Evolutionary conservation across 2,329 filamentous ascomycete genomes (phyloP), one percentile per base, ranked within the genome.

Genomic region (Pseudopyricularia cyperi): DNA sequence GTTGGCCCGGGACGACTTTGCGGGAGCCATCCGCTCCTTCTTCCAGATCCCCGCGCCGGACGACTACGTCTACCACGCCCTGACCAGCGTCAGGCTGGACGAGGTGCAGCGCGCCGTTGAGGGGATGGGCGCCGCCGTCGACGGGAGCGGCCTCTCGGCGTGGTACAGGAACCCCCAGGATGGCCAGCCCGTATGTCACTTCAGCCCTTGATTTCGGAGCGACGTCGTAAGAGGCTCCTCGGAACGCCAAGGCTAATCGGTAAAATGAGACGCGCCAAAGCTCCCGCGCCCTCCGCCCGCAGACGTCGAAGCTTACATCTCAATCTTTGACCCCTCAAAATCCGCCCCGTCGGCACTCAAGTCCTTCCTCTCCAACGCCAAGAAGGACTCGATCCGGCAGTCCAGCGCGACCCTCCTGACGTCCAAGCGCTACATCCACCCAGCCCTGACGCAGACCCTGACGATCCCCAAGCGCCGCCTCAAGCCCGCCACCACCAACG

Each of bases 271-370:
- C 47, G 19, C 44, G 19, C 48, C n/a, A 46, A 57, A 71, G 63
- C 66, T 66, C 60, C 64, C 67, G 1, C 68, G 75, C 7, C 81
- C 80, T 7, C 68, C 76, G 1, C 66, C 65, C 46, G 58, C 72
- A 52, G 85, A 89, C 59, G 75, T 84, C 53, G 71, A 75, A 44
- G 77, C 83, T 17, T 89, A 89, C 68, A 75, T 79, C 35, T 70
- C 76, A 48, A 72, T 89, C 60, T 89, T 88, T 70, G 70, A 70
- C 32, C 74, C 83, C 1, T 67, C 72, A 1, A 80, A 52, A 32
- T 48, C 80, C 4, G 83, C 82, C 2, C 59, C 73, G 5, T 79
- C 82, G 53, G 76, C 83, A 11, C 71, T 89, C 14, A 83, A 73
- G 55, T 76, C 75, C 48, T 76, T 87, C 59, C 66, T 66, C 48